Evolutionary conservation across 225 moss, liverwort and hornwort species (phyloP).

Genomic region (Marchantia paleacea): DNA sequence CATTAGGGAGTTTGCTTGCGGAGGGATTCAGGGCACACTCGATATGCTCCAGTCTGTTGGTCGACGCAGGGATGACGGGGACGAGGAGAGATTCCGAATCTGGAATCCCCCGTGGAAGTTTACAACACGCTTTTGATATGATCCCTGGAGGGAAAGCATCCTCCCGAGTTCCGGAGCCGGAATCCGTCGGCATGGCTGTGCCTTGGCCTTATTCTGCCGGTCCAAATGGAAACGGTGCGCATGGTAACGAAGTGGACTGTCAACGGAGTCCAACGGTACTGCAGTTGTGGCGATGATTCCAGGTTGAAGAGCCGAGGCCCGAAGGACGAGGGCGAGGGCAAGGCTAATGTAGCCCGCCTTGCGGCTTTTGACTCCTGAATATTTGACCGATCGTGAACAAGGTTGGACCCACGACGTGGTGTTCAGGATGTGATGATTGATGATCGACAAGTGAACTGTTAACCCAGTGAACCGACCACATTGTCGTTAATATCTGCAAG

Average conservation of each 20-base stretch:
- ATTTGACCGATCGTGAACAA: neutral
- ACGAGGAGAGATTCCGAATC: too few relatives aligned
- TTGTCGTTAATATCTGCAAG: too few relatives aligned
- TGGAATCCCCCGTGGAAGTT: too few relatives aligned
- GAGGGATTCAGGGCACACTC: too few relatives aligned
- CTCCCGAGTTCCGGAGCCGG: too few relatives aligned
- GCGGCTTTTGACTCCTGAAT: neutral
- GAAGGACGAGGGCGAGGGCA: neutral
- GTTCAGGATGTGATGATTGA: neutral
- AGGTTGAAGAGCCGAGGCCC: neutral
- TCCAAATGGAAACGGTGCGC: neutral
- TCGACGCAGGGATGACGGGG: too few relatives aligned
- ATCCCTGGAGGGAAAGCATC: neutral
- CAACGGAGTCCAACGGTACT: neutral
- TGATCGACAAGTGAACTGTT: neutral
- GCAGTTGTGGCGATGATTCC: neutral
- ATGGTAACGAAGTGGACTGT: neutral
- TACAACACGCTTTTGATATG: neutral
- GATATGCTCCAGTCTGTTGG: too few relatives aligned
- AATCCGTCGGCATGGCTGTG: too few relatives aligned
- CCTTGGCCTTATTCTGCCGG: slow-evolving; percentile 1
- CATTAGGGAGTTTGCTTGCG: too few relatives aligned
- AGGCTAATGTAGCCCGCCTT: too few relatives aligned
- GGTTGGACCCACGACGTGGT: neutral
- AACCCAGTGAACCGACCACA: too few relatives aligned